Evolutionary conservation across 108 stramenopile genomes (phyloP).

Genomic region (Skeletonema potamos): DNA sequence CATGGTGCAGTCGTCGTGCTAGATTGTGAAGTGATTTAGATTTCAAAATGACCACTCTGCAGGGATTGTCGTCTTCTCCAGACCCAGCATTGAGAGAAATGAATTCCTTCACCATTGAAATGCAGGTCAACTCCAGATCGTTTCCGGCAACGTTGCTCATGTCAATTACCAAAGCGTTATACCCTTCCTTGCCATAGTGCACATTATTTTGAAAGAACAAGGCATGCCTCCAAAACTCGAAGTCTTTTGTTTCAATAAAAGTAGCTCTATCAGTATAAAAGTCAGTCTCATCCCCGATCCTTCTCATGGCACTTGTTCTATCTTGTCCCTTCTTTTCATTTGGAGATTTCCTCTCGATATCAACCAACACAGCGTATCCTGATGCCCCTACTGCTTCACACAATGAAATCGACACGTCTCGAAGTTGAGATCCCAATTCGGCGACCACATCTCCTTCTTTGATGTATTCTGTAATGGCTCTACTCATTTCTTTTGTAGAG

Average conservation of each 20-base stretch:
- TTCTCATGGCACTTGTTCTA: constrained; percentile 45
- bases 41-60: constrained; percentile 38
- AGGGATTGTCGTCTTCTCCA: constrained; percentile 5
- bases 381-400: constrained; percentile 1
- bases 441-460: constrained; percentile 31
- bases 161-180: constrained; percentile 50
- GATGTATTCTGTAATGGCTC: constrained; percentile 2
- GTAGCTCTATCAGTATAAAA: constrained; percentile 26
- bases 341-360: constrained; percentile 53
- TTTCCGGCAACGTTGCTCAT: constrained; percentile 53
- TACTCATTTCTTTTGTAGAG: constrained; percentile 7
- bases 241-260: constrained; percentile 37
- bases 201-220: constrained; percentile 24
- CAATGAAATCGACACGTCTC: constrained; percentile 41
- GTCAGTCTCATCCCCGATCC: not conserved
- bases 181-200: not conserved
- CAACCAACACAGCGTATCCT: constrained; percentile 35
- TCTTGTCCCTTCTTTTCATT: constrained; percentile 10
- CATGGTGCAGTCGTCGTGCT: constrained; percentile 27
- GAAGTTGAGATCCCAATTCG: constrained; percentile 52
- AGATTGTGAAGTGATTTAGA: constrained; percentile 33
- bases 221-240: constrained; percentile 43
- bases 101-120: constrained; percentile 49
- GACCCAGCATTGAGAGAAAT: constrained; percentile 22
- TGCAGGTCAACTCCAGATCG: constrained; percentile 47